phyloP scores from a whole-genome alignment of 106 monocot genomes.

The Narthecium ossifragum region DNA sequence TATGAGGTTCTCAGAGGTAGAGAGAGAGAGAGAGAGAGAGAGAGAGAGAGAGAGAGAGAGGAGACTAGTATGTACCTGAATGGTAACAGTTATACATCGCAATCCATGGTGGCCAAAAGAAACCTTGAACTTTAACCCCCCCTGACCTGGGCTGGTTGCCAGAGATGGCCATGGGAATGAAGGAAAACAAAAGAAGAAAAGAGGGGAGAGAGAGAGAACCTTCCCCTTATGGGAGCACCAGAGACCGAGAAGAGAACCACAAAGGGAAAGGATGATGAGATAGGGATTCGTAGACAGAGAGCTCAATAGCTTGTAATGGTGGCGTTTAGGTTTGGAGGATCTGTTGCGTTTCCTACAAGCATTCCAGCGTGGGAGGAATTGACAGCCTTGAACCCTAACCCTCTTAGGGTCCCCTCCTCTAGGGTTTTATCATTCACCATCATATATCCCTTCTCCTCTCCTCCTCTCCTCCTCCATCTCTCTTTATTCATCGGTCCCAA shows the following conservation, averaged over 20 bases:
- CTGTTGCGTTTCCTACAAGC: slow-evolving; percentile 23
- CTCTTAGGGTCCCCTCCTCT: too few relatives aligned
- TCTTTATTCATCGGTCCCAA: too few relatives aligned
- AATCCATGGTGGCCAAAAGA: slow-evolving; percentile 23
- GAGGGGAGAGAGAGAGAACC: slow-evolving; percentile 3
- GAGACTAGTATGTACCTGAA: background rate
- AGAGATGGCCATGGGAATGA: slow-evolving; percentile 4
- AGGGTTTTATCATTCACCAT: too few relatives aligned
- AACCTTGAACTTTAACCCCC: slow-evolving; percentile 12
- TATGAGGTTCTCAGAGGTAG: slow-evolving; percentile 9
- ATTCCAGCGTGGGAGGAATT: too few relatives aligned
- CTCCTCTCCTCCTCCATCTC: too few relatives aligned
- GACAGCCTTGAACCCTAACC: slow-evolving; percentile 3
- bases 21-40: slow-evolving; percentile 5
- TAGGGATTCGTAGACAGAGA: too few relatives aligned
- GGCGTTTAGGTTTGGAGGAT: slow-evolving; percentile 9
- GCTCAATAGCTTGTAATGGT: background rate
- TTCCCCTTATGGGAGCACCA: background rate
- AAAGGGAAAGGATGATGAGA: background rate
- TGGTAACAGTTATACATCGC: slow-evolving; percentile 35
- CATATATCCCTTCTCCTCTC: too few relatives aligned
- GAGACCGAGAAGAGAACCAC: background rate
- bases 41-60: slow-evolving; percentile 5
- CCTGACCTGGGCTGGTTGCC: slow-evolving; percentile 22
- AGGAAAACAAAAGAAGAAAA: background rate